Conservation (phyloP, 1,139 yeast species). For the Saccharomyces hybrid region DNA sequence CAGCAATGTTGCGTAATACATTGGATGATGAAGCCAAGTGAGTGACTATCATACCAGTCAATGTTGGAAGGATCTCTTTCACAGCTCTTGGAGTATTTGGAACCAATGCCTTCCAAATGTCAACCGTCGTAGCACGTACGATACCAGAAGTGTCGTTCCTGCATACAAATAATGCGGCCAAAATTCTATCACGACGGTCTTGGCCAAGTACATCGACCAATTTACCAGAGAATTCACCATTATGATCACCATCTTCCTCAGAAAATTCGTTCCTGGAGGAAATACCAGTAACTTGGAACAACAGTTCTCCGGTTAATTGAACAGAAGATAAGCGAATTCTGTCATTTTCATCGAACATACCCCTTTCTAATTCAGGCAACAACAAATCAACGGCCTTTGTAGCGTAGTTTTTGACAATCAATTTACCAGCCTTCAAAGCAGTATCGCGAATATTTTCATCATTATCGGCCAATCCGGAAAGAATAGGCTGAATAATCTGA, state of each 20-base stretch:
- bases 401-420: slow-evolving; percentile 87
- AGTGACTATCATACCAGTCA: slow-evolving; percentile 72
- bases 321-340: slow-evolving; percentile 91
- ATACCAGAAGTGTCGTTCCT: slow-evolving; percentile 86
- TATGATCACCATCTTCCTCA: slow-evolving; percentile 52
- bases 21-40: slow-evolving; percentile 77
- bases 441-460: slow-evolving; percentile 85
- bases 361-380: slow-evolving; percentile 88
- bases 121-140: slow-evolving; percentile 88
- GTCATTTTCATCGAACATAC: slow-evolving; percentile 73
- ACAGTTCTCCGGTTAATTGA: slow-evolving; percentile 92
- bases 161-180: slow-evolving; percentile 81
- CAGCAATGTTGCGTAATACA: slow-evolving; percentile 79
- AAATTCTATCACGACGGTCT: slow-evolving; percentile 80
- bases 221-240: slow-evolving; percentile 56
- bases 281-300: slow-evolving; percentile 92
- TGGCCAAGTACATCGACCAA: slow-evolving; percentile 76
- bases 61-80: slow-evolving; percentile 81
- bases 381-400: slow-evolving; percentile 87
- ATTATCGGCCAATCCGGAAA: slow-evolving; percentile 83
- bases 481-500: slow-evolving; percentile 80
- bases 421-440: slow-evolving; percentile 86
- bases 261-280: slow-evolving; percentile 52
- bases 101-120: slow-evolving; percentile 95
- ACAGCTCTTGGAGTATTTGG: slow-evolving; percentile 95